Evolutionary conservation across 2,329 filamentous ascomycete species (phyloP).

Genomic region (Dactylellina parvicollis): DNA sequence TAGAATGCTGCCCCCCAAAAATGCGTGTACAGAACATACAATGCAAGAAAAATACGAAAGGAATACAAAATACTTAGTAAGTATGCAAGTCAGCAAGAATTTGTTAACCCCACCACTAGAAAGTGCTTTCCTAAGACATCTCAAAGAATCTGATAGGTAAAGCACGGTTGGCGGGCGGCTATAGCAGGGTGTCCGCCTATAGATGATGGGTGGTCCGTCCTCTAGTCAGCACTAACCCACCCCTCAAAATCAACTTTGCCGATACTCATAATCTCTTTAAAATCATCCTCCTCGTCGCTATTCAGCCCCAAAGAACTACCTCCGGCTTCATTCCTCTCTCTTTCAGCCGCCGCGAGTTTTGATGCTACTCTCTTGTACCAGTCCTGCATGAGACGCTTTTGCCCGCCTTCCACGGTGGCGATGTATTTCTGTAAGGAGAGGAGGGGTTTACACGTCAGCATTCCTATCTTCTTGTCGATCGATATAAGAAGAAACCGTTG

Average conservation of each 20-base stretch:
- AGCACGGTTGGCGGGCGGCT: conserved; percentile 10
- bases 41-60: conserved; percentile 8
- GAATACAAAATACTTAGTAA: no score
- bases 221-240: conserved; percentile 56
- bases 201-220: conserved; percentile 57
- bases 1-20: conserved; percentile 18
- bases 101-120: conserved; percentile 12
- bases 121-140: conserved; percentile 26
- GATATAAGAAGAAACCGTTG: conserved; percentile 21
- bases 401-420: conserved; percentile 56
- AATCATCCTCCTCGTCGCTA: conserved; percentile 92
- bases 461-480: conserved; percentile 24
- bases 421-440: conserved; percentile 56
- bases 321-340: conserved; percentile 89
- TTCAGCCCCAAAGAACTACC: conserved; percentile 84
- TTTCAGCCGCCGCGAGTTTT: conserved; percentile 82
- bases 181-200: no score
- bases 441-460: conserved; percentile 42
- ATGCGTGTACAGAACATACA: conserved; percentile 14
- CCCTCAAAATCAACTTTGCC: conserved; percentile 82
- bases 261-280: conserved; percentile 94
- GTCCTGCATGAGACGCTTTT: conserved; percentile 88
- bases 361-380: conserved; percentile 95
- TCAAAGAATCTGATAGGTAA: conserved; percentile 39
- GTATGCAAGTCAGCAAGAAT: neutral